A percentile compares a stretch with the other conserved stretches of the same genome.
Evolutionary conservation across 2,329 filamentous ascomycete species (phyloP).

Genomic region (Neopestalotiopsis sp.): DNA sequence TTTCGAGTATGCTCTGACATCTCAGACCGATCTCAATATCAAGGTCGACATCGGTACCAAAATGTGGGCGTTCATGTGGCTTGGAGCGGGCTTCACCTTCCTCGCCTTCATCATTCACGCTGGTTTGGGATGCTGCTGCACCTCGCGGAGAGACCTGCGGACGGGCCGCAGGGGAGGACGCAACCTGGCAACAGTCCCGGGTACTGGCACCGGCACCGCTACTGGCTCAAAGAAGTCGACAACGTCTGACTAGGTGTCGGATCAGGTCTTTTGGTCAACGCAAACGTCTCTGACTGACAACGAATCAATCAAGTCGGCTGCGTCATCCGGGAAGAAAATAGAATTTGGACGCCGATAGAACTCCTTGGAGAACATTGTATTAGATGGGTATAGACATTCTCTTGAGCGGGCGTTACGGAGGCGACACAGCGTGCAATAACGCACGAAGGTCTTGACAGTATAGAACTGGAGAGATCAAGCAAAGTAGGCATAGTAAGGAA

Average conservation of each 20-base stretch:
- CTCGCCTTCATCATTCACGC: conserved; percentile 76
- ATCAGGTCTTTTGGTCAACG: too few relatives aligned
- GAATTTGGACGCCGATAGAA: background rate
- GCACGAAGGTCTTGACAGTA: background rate
- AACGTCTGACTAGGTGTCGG: background rate
- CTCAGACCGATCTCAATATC: conserved; percentile 78
- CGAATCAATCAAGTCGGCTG: background rate
- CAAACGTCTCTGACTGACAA: background rate
- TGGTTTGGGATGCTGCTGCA: conserved; percentile 79
- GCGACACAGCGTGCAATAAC: background rate
- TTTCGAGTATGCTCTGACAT: conserved; percentile 77
- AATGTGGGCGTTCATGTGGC: conserved; percentile 93
- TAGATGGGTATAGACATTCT: background rate
- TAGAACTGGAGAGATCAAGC: background rate
- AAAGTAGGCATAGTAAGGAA: background rate
- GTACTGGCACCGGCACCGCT: background rate
- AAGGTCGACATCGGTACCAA: conserved; percentile 68
- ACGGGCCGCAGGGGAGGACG: conserved; percentile 39
- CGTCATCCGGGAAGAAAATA: background rate
- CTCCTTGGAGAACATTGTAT: background rate
- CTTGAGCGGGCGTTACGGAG: background rate
- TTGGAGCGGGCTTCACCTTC: conserved; percentile 69
- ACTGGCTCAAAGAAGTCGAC: conserved; percentile 11
- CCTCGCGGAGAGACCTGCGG: conserved; percentile 56
- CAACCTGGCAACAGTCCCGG: conserved; percentile 4